These are phyloP conservation scores for Vaccinium vitisidaea DNA, from an alignment of 148 eudicot genomes.

Conservation along the genomic window DNA sequence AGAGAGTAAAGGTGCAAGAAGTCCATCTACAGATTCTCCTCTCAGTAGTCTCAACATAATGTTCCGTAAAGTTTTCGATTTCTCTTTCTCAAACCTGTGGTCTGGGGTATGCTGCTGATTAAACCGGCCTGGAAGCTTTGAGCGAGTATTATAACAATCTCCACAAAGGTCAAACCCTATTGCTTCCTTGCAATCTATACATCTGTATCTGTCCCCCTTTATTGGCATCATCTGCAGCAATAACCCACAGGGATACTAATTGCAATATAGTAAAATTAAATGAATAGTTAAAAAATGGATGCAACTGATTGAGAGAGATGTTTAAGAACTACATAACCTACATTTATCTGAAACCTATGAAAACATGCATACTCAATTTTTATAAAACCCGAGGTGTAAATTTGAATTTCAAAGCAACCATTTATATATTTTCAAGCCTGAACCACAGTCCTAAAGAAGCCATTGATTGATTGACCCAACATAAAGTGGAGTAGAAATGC, in stretches of 20 bases:
- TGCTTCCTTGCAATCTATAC: constrained; percentile 54
- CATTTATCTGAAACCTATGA: background rate
- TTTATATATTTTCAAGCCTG: background rate
- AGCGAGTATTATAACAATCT: constrained; percentile 48
- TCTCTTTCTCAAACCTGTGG: constrained; percentile 45
- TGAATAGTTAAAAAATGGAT: background rate
- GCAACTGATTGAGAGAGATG: background rate
- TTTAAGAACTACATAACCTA: background rate
- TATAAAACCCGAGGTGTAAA: background rate
- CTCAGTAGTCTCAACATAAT: constrained; percentile 3
- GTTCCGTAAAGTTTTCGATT: background rate
- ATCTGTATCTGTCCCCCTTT: constrained; percentile 58
- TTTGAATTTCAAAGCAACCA: background rate
- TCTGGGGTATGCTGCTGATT: constrained; percentile 78
- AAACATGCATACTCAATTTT: background rate
- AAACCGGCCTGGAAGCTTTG: constrained; percentile 70
- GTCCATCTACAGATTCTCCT: background rate
- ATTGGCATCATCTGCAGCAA: constrained; percentile 61
- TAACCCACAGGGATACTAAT: background rate
- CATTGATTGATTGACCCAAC: background rate
- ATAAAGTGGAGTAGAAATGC: background rate
- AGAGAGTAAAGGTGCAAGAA: background rate
- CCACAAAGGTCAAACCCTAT: constrained; percentile 71
- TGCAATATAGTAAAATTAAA: background rate
- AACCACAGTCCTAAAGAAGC: background rate